Base-by-base conservation (phyloP, 805 yeast genomes). In the Jamesozyma gamospora region DNA sequence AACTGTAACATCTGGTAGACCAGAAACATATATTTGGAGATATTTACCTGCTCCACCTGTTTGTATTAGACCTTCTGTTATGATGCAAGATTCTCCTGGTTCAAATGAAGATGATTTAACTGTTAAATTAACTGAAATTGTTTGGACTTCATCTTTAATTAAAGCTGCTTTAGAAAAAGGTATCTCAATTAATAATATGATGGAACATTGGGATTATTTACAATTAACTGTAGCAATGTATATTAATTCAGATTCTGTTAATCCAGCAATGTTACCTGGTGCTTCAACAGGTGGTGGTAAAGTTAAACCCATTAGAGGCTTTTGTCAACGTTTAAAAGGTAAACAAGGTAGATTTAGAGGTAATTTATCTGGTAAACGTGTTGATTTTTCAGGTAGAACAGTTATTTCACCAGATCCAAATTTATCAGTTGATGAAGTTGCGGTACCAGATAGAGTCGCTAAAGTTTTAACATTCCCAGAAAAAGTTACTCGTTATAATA, bases 301-400 rank as follows among this genome's bases (percentile, higher is more conserved):
- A 27, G 74, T 77, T 1, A 82, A 82, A 51, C 71, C 85, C 24
- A 92, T 92, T 44, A 71, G 97, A 55, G 99, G 96, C 4, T 78
- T 92, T 48, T 92, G 98, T 62, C 99, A 92, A 67, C 77, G 99
- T 57, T 71, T 92, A 48, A 92, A 92, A 65, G 99, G 99, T 62
- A 92, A 92, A 52, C 97, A 92, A 65, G 99, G 99, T 55, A 81
- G 99, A 59, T 94, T 92, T 67, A 76, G 99, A 70, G 99, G 99
- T 50, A 92, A 92, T 57, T 67, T 92, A 51, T 87, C 96, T 1
- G 99, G 99, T 63, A 92, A 92, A 64, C 83, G 99, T 69, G 99
- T 92, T 19, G 99, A 92, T 63, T 92, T 92, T 58, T 87, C 96
- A 0, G 98, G 94, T 37, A 77, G 99, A 68, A 92, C 98, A 0